Percentiles rank a stretch among this genome's conserved stretches.
phyloP scores from a whole-genome alignment of 148 eudicot species.

The Polygonum aviculare region DNA sequence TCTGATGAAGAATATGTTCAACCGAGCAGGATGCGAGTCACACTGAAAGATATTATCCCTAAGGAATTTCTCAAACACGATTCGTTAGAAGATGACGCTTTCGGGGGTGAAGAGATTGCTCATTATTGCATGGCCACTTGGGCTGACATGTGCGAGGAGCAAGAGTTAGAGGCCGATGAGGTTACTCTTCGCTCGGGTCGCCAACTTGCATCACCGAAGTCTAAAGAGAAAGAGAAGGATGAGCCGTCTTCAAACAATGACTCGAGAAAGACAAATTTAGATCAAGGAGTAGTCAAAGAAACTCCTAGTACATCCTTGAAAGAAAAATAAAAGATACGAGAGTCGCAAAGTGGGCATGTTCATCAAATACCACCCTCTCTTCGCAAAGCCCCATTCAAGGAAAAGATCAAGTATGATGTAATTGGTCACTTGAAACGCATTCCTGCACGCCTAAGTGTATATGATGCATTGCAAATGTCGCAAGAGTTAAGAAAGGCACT shows the following conservation, averaged over 20 bases:
- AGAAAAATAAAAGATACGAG: background rate
- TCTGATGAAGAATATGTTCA: background rate
- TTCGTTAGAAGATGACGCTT: background rate
- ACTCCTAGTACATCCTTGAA: background rate
- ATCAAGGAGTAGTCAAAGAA: background rate
- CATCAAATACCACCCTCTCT: background rate
- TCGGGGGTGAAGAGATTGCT: background rate
- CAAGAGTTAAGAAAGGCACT: background rate
- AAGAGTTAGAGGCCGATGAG: background rate
- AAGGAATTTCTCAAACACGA: background rate
- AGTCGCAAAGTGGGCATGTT: background rate
- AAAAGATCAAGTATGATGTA: background rate
- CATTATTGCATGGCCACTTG: background rate
- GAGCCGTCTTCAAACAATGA: no score
- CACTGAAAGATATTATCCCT: background rate
- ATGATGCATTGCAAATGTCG: background rate
- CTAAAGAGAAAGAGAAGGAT: background rate
- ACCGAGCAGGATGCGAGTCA: background rate
- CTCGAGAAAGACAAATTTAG: no score
- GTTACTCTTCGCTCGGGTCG: background rate
- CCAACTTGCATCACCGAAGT: background rate
- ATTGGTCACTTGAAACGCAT: background rate
- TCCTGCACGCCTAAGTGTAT: background rate
- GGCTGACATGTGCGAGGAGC: background rate
- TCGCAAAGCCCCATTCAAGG: background rate